phyloP scores from a whole-genome alignment of 371 early-diverging fungal species.

The Phascolomyces articulosus region DNA sequence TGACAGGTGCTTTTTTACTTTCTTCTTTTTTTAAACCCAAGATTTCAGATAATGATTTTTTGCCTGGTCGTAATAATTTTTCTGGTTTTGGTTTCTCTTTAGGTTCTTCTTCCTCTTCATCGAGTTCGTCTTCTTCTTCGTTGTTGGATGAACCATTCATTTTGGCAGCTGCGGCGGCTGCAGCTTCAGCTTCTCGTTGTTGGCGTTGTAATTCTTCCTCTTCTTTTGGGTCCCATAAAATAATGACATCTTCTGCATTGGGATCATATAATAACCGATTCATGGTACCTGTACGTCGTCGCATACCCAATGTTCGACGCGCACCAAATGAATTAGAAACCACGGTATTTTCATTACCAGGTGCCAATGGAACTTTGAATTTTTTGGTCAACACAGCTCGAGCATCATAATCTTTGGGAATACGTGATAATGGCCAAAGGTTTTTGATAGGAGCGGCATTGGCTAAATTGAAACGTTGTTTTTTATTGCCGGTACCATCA shows the following conservation, averaged over 20 bases:
- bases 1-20: slow-evolving; percentile 57
- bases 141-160: neutral
- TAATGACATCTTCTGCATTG: slow-evolving; percentile 82
- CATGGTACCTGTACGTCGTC: slow-evolving; percentile 49
- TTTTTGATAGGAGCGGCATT: slow-evolving; percentile 20
- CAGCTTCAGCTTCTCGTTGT: slow-evolving; percentile 29
- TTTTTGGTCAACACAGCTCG: slow-evolving; percentile 32
- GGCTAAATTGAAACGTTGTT: slow-evolving; percentile 18
- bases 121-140: slow-evolving; percentile 8
- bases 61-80: slow-evolving; percentile 18
- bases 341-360: neutral
- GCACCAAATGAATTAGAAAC: slow-evolving; percentile 8
- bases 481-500: slow-evolving; percentile 27
- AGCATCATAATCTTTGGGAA: slow-evolving; percentile 35
- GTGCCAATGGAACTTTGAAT: slow-evolving; percentile 40
- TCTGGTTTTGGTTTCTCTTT: slow-evolving; percentile 36
- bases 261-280: slow-evolving; percentile 84
- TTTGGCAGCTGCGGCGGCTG: slow-evolving; percentile 1
- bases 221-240: slow-evolving; percentile 81
- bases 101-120: slow-evolving; percentile 19
- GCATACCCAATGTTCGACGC: slow-evolving; percentile 64
- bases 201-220: slow-evolving; percentile 42
- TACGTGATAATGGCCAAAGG: slow-evolving; percentile 21
- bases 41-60: slow-evolving; percentile 50
- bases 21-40: slow-evolving; percentile 59